phyloP scores from a whole-genome alignment of 768 basidiomycete genomes.

The Tricholomella constricta region DNA sequence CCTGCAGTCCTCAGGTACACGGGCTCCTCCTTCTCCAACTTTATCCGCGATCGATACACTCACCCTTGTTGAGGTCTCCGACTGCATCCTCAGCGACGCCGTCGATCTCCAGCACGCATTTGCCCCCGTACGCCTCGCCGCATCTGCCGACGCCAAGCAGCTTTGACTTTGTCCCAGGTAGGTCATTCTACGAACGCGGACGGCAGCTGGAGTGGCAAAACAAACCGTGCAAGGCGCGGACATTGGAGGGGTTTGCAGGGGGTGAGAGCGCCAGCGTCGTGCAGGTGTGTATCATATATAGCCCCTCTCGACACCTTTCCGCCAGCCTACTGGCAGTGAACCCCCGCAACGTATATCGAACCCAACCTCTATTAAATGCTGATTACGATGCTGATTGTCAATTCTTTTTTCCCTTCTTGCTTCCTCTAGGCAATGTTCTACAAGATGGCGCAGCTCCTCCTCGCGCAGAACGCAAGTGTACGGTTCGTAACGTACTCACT shows the following conservation, averaged over 20 bases:
- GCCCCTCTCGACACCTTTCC: too few relatives aligned
- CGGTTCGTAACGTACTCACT: conserved; percentile 67
- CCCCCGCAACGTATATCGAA: too few relatives aligned
- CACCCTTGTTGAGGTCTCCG: conserved; percentile 80
- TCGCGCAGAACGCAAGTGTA: conserved; percentile 65
- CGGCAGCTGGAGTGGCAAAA: conserved; percentile 49
- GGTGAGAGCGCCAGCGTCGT: conserved; percentile 94
- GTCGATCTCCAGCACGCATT: conserved; percentile 79
- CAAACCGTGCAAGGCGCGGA: conserved; percentile 60
- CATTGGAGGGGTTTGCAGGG: conserved; percentile 78
- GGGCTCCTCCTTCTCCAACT: conserved; percentile 82
- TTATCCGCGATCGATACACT: conserved; percentile 86
- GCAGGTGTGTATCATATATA: conserved; percentile 51
- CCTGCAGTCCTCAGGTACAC: conserved; percentile 84
- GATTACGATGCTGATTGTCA: conserved; percentile 16
- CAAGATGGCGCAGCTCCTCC: conserved; percentile 80
- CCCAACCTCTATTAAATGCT: too few relatives aligned
- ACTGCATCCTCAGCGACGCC: conserved; percentile 89
- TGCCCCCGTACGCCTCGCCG: conserved; percentile 42
- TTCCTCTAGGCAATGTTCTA: conserved; percentile 78
- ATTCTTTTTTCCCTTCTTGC: background rate
- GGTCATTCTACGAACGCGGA: conserved; percentile 34
- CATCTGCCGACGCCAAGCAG: conserved; percentile 54
- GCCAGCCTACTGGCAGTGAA: too few relatives aligned
- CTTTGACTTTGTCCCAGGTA: conserved; percentile 53